These are phyloP conservation scores for Neofusicoccum laricinum DNA, from an alignment of 2,329 filamentous ascomycete species.

Conservation along the genomic window DNA sequence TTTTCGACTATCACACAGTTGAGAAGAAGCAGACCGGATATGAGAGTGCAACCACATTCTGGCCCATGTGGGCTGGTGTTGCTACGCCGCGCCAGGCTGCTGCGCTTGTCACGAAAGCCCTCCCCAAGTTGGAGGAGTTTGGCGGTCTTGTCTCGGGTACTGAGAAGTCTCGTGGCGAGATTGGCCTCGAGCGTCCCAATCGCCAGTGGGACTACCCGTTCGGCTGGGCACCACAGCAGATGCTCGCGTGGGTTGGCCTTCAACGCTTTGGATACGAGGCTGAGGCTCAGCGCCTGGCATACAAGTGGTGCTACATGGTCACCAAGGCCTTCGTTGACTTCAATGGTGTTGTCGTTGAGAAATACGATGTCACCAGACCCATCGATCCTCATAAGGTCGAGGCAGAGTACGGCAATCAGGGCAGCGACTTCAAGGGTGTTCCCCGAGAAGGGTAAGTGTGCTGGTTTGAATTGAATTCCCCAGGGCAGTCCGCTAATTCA, in stretches of 20 bases:
- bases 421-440: conserved; percentile 90
- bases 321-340: conserved; percentile 98
- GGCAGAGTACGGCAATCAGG: conserved; percentile 97
- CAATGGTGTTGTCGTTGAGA: conserved; percentile 97
- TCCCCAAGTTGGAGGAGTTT: conserved; percentile 83
- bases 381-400: conserved; percentile 91
- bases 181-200: conserved; percentile 82
- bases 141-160: conserved; percentile 89
- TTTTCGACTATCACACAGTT: conserved; percentile 92
- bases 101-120: conserved; percentile 71
- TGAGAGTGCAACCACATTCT: conserved; percentile 91
- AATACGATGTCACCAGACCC: conserved; percentile 92
- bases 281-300: conserved; percentile 83
- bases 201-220: conserved; percentile 98
- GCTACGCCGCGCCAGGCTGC: conserved; percentile 84
- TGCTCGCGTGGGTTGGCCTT: conserved; percentile 92
- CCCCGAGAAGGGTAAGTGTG: conserved; percentile 85
- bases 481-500: conserved; percentile 24
- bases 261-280: conserved; percentile 88
- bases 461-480: neutral
- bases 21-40: conserved; percentile 79
- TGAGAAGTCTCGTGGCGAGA: conserved; percentile 76
- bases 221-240: conserved; percentile 98
- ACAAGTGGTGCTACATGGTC: conserved; percentile 98
- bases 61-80: conserved; percentile 94